Conservation (phyloP, 768 basidiomycete species). For the Tricholoma bakamatsutake region DNA sequence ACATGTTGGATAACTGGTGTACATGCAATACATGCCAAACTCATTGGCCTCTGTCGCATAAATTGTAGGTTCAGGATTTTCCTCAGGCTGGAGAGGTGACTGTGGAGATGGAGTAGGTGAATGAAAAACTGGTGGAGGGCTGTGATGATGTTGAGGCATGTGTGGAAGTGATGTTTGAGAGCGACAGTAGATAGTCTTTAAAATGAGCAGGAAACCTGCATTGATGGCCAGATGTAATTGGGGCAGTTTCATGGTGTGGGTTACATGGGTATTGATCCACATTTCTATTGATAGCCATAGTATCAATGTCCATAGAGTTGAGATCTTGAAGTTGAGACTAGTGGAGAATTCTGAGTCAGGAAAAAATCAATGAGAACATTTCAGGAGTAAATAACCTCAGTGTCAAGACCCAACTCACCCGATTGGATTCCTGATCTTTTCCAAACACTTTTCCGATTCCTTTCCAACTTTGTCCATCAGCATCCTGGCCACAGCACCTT, state of each 20-base stretch:
- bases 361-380: too few relatives aligned
- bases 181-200: neutral
- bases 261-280: too few relatives aligned
- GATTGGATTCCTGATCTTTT: too few relatives aligned
- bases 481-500: too few relatives aligned
- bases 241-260: neutral
- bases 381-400: too few relatives aligned
- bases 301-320: neutral
- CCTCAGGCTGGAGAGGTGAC: neutral
- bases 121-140: neutral
- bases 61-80: neutral
- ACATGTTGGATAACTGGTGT: neutral
- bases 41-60: neutral
- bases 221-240: neutral
- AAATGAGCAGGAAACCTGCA: neutral
- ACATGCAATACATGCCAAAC: neutral
- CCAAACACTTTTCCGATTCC: too few relatives aligned
- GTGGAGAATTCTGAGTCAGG: neutral
- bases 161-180: neutral
- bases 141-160: neutral
- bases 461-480: too few relatives aligned
- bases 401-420: too few relatives aligned
- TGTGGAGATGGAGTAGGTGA: neutral
- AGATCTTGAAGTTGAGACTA: neutral
- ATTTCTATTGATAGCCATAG: neutral